Percentiles rank a stretch among this genome's conserved stretches.
Conservation (phyloP, 2,329 filamentous ascomycete species). For the Emergomyces africanus region DNA sequence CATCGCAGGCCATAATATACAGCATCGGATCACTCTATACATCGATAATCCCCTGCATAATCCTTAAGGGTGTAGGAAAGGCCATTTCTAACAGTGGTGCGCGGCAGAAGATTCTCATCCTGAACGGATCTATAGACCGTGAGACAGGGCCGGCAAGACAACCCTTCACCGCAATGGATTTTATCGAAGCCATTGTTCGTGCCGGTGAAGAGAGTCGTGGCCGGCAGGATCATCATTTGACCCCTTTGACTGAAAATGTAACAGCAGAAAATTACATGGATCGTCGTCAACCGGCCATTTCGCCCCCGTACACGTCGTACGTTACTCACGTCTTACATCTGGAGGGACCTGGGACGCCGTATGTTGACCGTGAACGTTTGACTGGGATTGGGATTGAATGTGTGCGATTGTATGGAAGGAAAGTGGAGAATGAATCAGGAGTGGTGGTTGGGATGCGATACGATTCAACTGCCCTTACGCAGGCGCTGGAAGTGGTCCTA, state of each 20-base stretch:
- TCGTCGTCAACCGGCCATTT: not conserved
- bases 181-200: constrained; percentile 64
- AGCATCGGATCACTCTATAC: constrained; percentile 93
- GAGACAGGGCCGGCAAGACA: constrained; percentile 61
- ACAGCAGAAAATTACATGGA: not conserved
- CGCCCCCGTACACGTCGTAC: constrained; percentile 49
- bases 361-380: constrained; percentile 54
- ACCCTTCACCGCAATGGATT: constrained; percentile 64
- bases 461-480: constrained; percentile 59
- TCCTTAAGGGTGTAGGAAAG: constrained; percentile 62
- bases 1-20: constrained; percentile 63
- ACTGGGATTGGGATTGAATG: constrained; percentile 59
- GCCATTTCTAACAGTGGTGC: constrained; percentile 41
- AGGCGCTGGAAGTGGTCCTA: constrained; percentile 65
- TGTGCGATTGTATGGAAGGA: constrained; percentile 62
- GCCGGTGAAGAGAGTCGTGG: constrained; percentile 59
- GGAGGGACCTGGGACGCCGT: constrained; percentile 56
- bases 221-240: constrained; percentile 13
- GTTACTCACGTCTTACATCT: constrained; percentile 77
- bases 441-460: constrained; percentile 50
- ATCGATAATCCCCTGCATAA: constrained; percentile 68
- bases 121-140: constrained; percentile 73
- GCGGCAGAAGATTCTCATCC: constrained; percentile 63
- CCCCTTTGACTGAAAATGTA: not conserved
- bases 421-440: constrained; percentile 33